phyloP scores from a whole-genome alignment of 768 basidiomycete species.

The Scleroderma citrinum region DNA sequence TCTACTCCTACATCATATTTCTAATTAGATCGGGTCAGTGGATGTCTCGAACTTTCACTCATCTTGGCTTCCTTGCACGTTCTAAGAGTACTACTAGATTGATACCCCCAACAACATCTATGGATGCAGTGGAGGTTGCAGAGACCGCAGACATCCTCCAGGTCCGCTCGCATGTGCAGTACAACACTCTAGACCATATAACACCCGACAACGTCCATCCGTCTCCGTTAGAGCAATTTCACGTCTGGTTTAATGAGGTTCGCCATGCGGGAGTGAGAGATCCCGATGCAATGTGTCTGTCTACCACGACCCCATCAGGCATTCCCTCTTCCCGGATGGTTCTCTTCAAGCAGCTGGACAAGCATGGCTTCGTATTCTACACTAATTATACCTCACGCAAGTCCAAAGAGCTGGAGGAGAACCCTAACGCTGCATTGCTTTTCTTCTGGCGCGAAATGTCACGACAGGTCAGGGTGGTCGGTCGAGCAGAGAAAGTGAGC shows the following conservation, averaged over 20 bases:
- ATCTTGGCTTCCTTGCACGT: neutral
- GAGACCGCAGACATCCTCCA: slow-evolving; percentile 50
- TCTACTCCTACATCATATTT: neutral
- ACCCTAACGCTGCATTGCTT: slow-evolving; percentile 75
- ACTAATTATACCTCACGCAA: slow-evolving; percentile 97
- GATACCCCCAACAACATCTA: slow-evolving; percentile 6
- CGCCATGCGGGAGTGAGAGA: slow-evolving; percentile 58
- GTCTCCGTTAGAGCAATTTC: slow-evolving; percentile 82
- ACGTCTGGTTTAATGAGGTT: slow-evolving; percentile 75
- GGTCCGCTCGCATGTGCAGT: slow-evolving; percentile 73
- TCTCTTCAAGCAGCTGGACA: slow-evolving; percentile 86
- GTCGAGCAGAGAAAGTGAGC: slow-evolving; percentile 73
- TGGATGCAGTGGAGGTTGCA: slow-evolving; percentile 29
- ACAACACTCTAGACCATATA: slow-evolving; percentile 59
- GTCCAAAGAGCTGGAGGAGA: slow-evolving; percentile 68
- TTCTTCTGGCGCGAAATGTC: slow-evolving; percentile 91
- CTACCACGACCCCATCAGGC: slow-evolving; percentile 63
- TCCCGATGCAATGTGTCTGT: slow-evolving; percentile 86
- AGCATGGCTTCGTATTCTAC: slow-evolving; percentile 89
- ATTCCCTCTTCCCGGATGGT: slow-evolving; percentile 88
- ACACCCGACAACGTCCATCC: slow-evolving; percentile 55
- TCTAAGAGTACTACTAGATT: neutral
- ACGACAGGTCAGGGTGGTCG: slow-evolving; percentile 77
- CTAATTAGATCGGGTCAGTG: neutral
- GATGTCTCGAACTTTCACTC: neutral